Percentiles rank a stretch among this genome's conserved stretches.
phyloP scores from a whole-genome alignment of 2,329 filamentous ascomycete species.

The Cercospora janseana region DNA sequence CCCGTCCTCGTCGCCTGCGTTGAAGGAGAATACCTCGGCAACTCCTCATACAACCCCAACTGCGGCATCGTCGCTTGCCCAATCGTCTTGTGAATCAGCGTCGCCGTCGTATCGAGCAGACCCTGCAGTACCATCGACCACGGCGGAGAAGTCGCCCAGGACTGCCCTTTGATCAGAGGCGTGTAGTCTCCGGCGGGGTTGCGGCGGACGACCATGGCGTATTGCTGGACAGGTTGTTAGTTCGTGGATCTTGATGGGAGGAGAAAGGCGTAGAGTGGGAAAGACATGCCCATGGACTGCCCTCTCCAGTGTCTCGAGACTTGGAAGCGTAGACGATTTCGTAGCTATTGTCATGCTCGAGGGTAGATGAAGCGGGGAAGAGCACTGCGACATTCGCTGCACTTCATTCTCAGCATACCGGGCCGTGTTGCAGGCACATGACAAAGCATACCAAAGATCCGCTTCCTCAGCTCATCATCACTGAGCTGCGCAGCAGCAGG shows the following conservation, averaged over 20 bases:
- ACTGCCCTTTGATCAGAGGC: constrained; percentile 18
- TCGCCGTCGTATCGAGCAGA: constrained; percentile 20
- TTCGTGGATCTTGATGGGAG: neutral
- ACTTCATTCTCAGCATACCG: neutral
- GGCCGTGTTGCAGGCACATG: neutral
- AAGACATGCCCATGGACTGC: constrained; percentile 11
- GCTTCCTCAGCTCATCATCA: constrained; percentile 21
- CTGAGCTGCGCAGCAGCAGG: constrained; percentile 18
- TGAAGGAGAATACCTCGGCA: constrained; percentile 17
- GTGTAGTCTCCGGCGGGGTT: constrained; percentile 14
- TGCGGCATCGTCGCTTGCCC: constrained; percentile 15
- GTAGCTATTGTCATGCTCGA: constrained; percentile 10
- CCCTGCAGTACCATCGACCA: constrained; percentile 21
- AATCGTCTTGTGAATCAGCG: constrained; percentile 17
- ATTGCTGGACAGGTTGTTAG: constrained; percentile 17
- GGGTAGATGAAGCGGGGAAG: constrained; percentile 12
- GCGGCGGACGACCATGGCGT: constrained; percentile 22
- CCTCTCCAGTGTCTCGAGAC: constrained; percentile 10
- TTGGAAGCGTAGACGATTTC: constrained; percentile 19
- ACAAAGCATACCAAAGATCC: constrained; percentile 16
- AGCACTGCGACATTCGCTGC: constrained; percentile 21
- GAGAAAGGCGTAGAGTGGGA: too few relatives aligned
- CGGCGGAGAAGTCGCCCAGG: constrained; percentile 17
- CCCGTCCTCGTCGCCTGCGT: constrained; percentile 2
- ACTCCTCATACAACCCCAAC: constrained; percentile 12